Conservation (phyloP, 108 stramenopile species). For the Pseudonitzschia multistriata region DNA sequence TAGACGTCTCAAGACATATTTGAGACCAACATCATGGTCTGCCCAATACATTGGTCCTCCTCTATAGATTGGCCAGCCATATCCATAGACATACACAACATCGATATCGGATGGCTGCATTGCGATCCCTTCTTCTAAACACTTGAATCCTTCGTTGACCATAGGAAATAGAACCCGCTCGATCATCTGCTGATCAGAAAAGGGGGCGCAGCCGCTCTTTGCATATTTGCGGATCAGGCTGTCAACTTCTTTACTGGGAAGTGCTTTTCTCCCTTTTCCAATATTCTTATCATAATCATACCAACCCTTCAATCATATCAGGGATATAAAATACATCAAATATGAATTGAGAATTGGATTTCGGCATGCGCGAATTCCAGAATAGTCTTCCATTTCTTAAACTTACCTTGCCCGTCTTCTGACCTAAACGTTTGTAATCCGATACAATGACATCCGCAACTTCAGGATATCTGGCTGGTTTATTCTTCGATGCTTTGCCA, state of each 20-base stretch:
- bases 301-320: slow-evolving; percentile 56
- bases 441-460: slow-evolving; percentile 87
- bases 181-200: slow-evolving; percentile 60
- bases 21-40: slow-evolving; percentile 79
- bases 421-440: slow-evolving; percentile 84
- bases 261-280: slow-evolving; percentile 77
- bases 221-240: slow-evolving; percentile 52
- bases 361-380: not conserved
- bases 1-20: slow-evolving; percentile 46
- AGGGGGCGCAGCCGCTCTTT: slow-evolving; percentile 24
- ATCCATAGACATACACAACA: slow-evolving; percentile 93
- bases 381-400: slow-evolving; percentile 25
- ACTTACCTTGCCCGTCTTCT: slow-evolving; percentile 52
- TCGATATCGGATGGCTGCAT: slow-evolving; percentile 90
- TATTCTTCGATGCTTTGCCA: slow-evolving; percentile 43
- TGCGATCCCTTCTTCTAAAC: slow-evolving; percentile 94
- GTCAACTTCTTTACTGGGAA: slow-evolving; percentile 79
- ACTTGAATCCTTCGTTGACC: slow-evolving; percentile 96
- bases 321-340: not conserved
- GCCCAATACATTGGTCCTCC: slow-evolving; percentile 96
- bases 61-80: slow-evolving; percentile 90
- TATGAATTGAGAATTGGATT: not conserved
- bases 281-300: slow-evolving; percentile 79
- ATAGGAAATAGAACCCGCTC: slow-evolving; percentile 81
- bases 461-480: slow-evolving; percentile 73